Evolutionary conservation across 352 stramenopile species (phyloP).

Genomic region (Globisporangium spinosum): DNA sequence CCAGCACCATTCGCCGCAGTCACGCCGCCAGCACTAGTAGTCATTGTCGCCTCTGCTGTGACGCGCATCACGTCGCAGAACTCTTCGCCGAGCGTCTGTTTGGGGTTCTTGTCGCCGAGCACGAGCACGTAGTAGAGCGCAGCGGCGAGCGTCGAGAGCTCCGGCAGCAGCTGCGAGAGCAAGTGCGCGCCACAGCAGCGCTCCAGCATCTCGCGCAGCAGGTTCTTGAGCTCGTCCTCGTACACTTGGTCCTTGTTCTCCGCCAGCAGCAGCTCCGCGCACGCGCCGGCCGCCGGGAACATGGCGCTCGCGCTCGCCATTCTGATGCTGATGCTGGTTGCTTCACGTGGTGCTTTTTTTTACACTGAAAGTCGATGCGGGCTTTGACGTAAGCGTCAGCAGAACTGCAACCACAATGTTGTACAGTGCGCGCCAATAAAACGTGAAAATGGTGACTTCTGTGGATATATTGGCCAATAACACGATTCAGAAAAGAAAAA

Average conservation of each 20-base stretch:
- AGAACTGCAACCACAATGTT: not conserved
- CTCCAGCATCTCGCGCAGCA: slow-evolving; percentile 74
- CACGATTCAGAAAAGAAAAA: no score
- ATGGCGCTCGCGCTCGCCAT: slow-evolving; percentile 7
- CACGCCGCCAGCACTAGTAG: not conserved
- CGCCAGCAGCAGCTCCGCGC: slow-evolving; percentile 71
- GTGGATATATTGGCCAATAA: no score
- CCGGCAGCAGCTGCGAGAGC: slow-evolving; percentile 75
- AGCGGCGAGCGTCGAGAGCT: slow-evolving; percentile 57
- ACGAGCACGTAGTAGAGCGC: slow-evolving; percentile 67
- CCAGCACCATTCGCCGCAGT: not conserved
- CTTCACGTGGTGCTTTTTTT: not conserved
- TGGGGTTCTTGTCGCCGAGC: slow-evolving; percentile 47
- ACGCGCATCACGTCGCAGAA: slow-evolving; percentile 84
- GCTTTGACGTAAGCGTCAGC: slow-evolving; percentile 1
- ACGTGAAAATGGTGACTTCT: no score
- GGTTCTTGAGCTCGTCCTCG: slow-evolving; percentile 63
- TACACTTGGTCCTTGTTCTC: slow-evolving; percentile 76
- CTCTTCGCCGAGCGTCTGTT: slow-evolving; percentile 86
- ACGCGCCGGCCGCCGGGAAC: slow-evolving; percentile 61
- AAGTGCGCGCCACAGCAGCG: slow-evolving; percentile 59
- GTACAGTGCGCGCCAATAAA: no score
- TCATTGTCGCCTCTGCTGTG: slow-evolving; percentile 13
- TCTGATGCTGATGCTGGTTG: not conserved
- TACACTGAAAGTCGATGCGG: not conserved